A percentile compares a stretch with the other conserved stretches of the same genome.
These are phyloP conservation scores for Naematelia aurantialba DNA, from an alignment of 768 basidiomycete genomes.

Conservation along the genomic window DNA sequence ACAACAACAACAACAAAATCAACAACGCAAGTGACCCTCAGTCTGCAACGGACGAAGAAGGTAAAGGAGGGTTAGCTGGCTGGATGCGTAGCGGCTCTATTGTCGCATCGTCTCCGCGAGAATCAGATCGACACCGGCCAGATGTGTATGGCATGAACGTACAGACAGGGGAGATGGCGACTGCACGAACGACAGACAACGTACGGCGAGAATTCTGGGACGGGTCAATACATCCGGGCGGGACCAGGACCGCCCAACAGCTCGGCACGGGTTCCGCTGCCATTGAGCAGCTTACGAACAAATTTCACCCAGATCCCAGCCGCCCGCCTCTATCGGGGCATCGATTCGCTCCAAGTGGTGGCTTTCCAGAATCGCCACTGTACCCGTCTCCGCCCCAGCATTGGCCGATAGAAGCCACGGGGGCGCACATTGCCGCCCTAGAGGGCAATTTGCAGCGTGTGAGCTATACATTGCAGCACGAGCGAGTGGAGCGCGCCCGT, in stretches of 20 bases:
- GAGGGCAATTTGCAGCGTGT: conserved; percentile 28
- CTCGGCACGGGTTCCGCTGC: not conserved
- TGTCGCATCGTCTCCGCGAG: not conserved
- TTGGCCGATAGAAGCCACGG: conserved; percentile 11
- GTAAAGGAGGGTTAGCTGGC: conserved; percentile 21
- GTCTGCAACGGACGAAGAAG: conserved; percentile 31
- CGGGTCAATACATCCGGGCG: too few relatives aligned
- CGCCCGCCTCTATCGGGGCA: conserved; percentile 11
- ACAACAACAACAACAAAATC: conserved; percentile 11
- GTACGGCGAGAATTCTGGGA: not conserved
- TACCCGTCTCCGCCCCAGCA: conserved; percentile 19
- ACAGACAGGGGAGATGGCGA: conserved; percentile 18
- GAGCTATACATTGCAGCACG: conserved; percentile 19
- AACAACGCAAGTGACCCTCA: too few relatives aligned
- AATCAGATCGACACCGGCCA: not conserved
- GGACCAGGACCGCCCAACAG: not conserved
- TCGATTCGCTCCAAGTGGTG: not conserved
- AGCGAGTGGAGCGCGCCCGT: conserved; percentile 30
- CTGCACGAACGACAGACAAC: conserved; percentile 1
- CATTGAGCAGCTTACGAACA: not conserved
- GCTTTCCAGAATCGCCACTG: conserved; percentile 17
- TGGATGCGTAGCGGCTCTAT: conserved; percentile 32
- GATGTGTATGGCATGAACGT: conserved; percentile 13
- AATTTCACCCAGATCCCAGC: conserved; percentile 20
- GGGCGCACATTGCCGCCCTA: conserved; percentile 21